phyloP scores from a whole-genome alignment of 2,329 filamentous ascomycete genomes.

The Colletotrichum sp. region DNA sequence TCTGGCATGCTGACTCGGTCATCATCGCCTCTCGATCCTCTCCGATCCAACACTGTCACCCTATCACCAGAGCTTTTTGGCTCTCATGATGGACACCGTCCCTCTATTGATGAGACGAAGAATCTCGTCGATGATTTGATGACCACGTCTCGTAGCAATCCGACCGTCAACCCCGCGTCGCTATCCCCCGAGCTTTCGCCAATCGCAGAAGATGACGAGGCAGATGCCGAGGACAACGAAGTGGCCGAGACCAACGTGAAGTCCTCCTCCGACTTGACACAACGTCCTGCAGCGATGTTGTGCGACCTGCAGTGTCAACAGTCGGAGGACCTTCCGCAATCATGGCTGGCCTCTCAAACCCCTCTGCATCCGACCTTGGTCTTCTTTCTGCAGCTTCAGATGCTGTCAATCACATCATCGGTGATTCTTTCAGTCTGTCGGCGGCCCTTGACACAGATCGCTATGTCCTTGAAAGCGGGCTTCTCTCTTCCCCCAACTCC shows the following conservation, averaged over 20 bases:
- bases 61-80: conserved; percentile 65
- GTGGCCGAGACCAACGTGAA: conserved; percentile 27
- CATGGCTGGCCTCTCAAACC: conserved; percentile 49
- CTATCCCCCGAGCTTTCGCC: conserved; percentile 63
- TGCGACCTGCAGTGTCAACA: conserved; percentile 99
- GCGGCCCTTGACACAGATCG: conserved; percentile 74
- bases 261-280: conserved; percentile 87
- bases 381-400: conserved; percentile 60
- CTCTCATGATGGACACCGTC: conserved; percentile 44
- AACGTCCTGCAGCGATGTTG: conserved; percentile 99
- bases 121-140: conserved; percentile 50
- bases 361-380: conserved; percentile 43
- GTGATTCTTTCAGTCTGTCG: conserved; percentile 72
- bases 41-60: conserved; percentile 55
- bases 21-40: conserved; percentile 46
- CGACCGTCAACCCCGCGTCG: conserved; percentile 66
- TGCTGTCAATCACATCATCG: conserved; percentile 70
- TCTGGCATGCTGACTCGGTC: conserved; percentile 45
- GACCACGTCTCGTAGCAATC: conserved; percentile 42
- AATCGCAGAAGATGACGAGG: conserved; percentile 47
- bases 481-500: conserved; percentile 76
- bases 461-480: conserved; percentile 77
- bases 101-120: conserved; percentile 32
- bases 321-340: conserved; percentile 70
- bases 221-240: conserved; percentile 31